These are phyloP conservation scores for Phytopythium helicoides DNA, from an alignment of 352 stramenopile genomes.

Conservation along the genomic window DNA sequence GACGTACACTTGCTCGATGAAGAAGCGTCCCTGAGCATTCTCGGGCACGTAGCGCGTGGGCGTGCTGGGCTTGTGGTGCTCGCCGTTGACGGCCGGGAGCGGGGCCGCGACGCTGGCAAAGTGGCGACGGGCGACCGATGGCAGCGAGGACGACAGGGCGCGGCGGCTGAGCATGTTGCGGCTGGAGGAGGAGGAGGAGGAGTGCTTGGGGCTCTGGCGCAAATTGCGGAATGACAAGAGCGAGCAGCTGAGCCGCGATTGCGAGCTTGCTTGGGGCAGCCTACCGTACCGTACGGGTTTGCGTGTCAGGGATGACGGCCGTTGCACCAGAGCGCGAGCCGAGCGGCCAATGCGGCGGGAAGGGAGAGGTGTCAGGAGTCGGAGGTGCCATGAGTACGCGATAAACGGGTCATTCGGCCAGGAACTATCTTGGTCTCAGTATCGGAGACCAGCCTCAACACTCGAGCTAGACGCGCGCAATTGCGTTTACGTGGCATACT, in stretches of 20 bases:
- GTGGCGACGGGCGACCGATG: slow-evolving; percentile 31
- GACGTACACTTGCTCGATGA: slow-evolving; percentile 66
- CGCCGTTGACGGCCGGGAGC: slow-evolving; percentile 15
- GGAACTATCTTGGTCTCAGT: slow-evolving; percentile 1
- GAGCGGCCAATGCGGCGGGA: no score
- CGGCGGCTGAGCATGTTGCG: slow-evolving; percentile 29
- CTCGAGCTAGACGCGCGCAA: no score
- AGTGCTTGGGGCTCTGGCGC: background rate
- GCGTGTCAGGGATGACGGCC: no score
- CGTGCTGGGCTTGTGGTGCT: slow-evolving; percentile 18
- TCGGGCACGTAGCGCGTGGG: slow-evolving; percentile 54
- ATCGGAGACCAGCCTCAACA: background rate
- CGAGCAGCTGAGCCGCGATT: no score
- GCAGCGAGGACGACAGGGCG: slow-evolving; percentile 15
- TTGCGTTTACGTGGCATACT: slow-evolving; percentile 3
- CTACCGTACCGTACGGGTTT: no score
- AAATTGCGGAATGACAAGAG: slow-evolving; percentile 1
- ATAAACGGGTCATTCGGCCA: background rate
- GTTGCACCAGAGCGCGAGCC: no score
- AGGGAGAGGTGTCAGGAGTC: slow-evolving; percentile 2
- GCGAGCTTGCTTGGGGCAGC: no score
- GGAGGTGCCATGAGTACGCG: no score
- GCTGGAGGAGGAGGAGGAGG: background rate
- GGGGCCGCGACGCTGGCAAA: slow-evolving; percentile 34
- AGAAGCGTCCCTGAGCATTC: slow-evolving; percentile 59